Evolutionary conservation across 768 basidiomycete species (phyloP), one percentile per base, ranked within the genome.

Genomic region (Auricularia cornea): DNA sequence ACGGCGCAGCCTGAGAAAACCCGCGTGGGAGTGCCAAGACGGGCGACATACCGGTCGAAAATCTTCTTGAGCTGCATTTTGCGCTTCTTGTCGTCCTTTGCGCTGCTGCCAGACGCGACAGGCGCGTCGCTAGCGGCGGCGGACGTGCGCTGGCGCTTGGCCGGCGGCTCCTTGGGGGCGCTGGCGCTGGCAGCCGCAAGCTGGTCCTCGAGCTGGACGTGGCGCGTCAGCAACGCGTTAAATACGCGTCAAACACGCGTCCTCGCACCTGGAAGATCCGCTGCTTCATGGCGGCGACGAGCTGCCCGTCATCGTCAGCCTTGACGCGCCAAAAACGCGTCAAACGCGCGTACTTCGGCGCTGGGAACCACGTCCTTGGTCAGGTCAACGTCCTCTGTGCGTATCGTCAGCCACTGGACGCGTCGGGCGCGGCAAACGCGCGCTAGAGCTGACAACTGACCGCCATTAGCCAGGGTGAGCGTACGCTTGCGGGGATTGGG

Each of bases 1-100:
- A 14, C 35, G 16, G 8, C 10, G 8, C 35, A 38, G 16, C 20
- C 28, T 14, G 8, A 32, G 26, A 28, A 62, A 18, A 10, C 26
- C 1, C 44, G 5, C 5, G 12, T n/a, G 29, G 12, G 28, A 38
- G 3, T 18, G 20, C 29, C 33, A n/a, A 44, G 31, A 5, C 18
- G 8, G 1, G 35, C 5, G 14, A 65, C 70, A 32, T 63, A 76
- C 78, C 73, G 64, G 62, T 77, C 77, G 62, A 76, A 77, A 30
- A 78, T 71, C 66, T 76, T 77, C 68, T 78, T 78, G 11, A 78
- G 65, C 65, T 74, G 73, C 62, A 75, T 66, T 62, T 77, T 76
- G 35, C 70, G 66, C 65, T 77, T 78, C 65, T 79, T 79, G 63
- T 77, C 76, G 3, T 76, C 76, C 1, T 70, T 14, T 38, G 35